Evolutionary conservation across 345 rosid species (phyloP).

Genomic region (Ailanthus altissimus): DNA sequence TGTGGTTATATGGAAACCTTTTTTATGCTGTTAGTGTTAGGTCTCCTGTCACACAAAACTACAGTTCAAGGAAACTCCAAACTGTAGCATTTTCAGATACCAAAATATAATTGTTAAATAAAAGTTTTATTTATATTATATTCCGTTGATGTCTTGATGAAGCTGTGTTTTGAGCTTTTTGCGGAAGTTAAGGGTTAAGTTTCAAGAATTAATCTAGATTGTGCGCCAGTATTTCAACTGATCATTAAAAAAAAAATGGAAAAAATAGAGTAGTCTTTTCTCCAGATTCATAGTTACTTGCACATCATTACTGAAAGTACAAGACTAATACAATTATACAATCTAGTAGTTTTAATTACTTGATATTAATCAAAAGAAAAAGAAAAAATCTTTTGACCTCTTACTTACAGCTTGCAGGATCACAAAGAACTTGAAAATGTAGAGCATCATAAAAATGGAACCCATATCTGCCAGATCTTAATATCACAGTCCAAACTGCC

Average conservation of each 20-base stretch:
- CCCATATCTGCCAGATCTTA: slow-evolving; percentile 49
- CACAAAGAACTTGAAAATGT: background rate
- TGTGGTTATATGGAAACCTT: background rate
- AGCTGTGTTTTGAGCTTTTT: too few relatives aligned
- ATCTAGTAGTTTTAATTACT: background rate
- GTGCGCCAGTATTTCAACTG: background rate
- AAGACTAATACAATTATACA: background rate
- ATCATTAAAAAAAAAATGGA: background rate
- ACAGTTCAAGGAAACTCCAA: background rate
- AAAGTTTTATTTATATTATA: too few relatives aligned
- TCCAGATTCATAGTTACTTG: too few relatives aligned
- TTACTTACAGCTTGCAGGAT: background rate
- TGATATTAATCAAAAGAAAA: background rate
- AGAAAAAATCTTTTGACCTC: background rate
- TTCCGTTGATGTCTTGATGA: too few relatives aligned
- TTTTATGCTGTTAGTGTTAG: slow-evolving; percentile 23
- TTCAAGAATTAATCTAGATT: background rate
- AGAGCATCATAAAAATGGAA: slow-evolving; percentile 17
- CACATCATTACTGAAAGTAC: too few relatives aligned
- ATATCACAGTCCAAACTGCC: slow-evolving; percentile 70
- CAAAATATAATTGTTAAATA: background rate
- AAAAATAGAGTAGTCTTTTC: too few relatives aligned
- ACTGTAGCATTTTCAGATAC: slow-evolving; percentile 10
- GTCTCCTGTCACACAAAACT: slow-evolving; percentile 10
- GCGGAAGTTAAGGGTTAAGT: background rate